Evolutionary conservation across 164 flowering plant species (phyloP).

Genomic region (Sedum album): DNA sequence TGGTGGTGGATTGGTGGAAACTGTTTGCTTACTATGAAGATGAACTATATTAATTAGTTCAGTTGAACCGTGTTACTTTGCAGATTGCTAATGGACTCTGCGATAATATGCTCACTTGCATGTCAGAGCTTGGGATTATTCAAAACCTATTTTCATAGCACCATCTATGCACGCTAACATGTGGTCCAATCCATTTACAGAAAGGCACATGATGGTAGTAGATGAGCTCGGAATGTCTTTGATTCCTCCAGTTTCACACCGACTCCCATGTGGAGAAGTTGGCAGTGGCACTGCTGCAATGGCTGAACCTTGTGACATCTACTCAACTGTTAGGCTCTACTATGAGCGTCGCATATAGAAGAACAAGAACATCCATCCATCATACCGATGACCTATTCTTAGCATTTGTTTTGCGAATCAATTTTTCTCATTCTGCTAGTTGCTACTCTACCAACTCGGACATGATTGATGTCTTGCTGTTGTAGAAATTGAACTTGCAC

Average conservation of each 20-base stretch:
- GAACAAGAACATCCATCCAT: neutral
- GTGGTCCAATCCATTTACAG: constrained; percentile 91
- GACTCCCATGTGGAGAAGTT: constrained; percentile 78
- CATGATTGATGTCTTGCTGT: neutral
- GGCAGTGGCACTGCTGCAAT: constrained; percentile 93
- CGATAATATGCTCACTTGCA: constrained; percentile 81
- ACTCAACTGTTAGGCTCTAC: constrained; percentile 60
- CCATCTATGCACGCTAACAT: constrained; percentile 95
- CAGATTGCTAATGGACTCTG: constrained; percentile 88
- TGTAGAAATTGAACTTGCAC: no score
- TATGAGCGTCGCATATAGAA: constrained; percentile 25
- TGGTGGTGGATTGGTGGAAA: no score
- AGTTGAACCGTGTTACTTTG: neutral
- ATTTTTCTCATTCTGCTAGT: neutral
- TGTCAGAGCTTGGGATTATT: constrained; percentile 92
- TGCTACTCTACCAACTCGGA: neutral
- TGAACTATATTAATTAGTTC: no score
- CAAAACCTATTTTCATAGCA: constrained; percentile 75
- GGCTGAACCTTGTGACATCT: constrained; percentile 79
- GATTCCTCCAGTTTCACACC: constrained; percentile 72
- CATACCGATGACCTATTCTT: neutral
- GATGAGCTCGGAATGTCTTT: constrained; percentile 69
- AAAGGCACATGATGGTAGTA: constrained; percentile 52
- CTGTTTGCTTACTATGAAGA: no score
- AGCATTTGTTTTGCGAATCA: neutral